Percentiles rank a stretch among this genome's conserved stretches.
Evolutionary conservation across 2,329 filamentous ascomycete genomes (phyloP).

Genomic region (Lachnellula suecica): DNA sequence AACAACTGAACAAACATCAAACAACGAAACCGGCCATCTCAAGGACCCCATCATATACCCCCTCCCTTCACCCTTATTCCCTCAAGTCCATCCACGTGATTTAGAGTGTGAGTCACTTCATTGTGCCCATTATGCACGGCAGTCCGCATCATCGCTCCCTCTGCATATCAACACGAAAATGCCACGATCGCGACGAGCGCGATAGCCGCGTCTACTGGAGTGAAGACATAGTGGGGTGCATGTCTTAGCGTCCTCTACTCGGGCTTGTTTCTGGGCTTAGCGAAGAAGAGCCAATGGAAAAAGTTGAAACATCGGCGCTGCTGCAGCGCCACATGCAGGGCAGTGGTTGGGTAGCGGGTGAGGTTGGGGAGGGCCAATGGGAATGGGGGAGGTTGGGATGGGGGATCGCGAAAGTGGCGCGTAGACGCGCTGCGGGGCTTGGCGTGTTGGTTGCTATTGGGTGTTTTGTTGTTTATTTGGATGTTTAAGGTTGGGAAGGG

Average conservation of each 20-base stretch:
- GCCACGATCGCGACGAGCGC: conserved; percentile 23
- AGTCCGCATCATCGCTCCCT: conserved; percentile 3
- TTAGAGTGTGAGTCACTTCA: background rate
- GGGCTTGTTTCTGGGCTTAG: conserved; percentile 11
- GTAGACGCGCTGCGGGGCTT: conserved; percentile 13
- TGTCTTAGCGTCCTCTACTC: conserved; percentile 5
- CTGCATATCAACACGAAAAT: conserved; percentile 27
- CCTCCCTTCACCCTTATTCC: background rate
- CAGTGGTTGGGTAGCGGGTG: background rate
- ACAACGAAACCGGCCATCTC: background rate
- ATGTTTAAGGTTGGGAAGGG: background rate
- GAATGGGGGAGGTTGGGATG: background rate
- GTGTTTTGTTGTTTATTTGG: background rate
- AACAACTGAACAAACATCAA: background rate
- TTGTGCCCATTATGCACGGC: background rate
- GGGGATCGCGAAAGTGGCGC: conserved; percentile 19
- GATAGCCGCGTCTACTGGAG: conserved; percentile 26
- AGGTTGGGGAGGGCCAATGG: conserved; percentile 3
- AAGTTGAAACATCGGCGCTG: conserved; percentile 16
- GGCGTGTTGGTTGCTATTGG: background rate
- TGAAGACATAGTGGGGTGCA: conserved; percentile 10
- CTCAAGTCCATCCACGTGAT: conserved; percentile 6
- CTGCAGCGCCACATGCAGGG: conserved; percentile 1
- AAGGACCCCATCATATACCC: background rate
- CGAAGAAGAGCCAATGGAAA: conserved; percentile 15